A percentile compares a stretch with the other conserved stretches of the same genome.
Evolutionary conservation across 768 basidiomycete species (phyloP).

Genomic region (Hericium coralloides): DNA sequence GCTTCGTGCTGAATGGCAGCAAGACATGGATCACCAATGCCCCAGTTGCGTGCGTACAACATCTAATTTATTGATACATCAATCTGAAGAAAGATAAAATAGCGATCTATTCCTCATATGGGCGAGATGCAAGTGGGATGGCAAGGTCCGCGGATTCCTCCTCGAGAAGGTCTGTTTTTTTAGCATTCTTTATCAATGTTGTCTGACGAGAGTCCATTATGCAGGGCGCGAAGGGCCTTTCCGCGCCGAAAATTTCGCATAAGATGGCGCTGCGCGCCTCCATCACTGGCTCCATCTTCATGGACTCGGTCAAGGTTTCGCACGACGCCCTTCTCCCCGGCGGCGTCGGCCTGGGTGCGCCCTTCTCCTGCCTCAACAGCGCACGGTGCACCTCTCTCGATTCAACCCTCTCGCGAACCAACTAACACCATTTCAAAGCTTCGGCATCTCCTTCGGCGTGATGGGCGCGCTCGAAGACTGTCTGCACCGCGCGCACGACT

Average conservation of each 20-base stretch:
- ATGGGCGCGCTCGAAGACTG: conserved; percentile 97
- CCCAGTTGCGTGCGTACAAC: conserved; percentile 58
- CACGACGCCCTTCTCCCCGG: conserved; percentile 71
- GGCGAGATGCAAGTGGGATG: conserved; percentile 94
- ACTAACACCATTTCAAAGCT: conserved; percentile 29
- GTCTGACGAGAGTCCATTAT: not conserved
- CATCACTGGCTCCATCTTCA: conserved; percentile 79
- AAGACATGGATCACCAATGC: conserved; percentile 99
- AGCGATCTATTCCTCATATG: conserved; percentile 90
- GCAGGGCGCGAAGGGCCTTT: conserved; percentile 74
- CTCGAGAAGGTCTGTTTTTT: conserved; percentile 65
- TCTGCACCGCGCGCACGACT: conserved; percentile 62
- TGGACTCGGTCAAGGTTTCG: conserved; percentile 81
- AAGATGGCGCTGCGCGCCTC: conserved; percentile 88
- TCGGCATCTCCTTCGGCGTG: conserved; percentile 89
- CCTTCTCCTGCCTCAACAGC: conserved; percentile 90
- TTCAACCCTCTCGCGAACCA: not conserved
- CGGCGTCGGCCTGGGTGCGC: conserved; percentile 67
- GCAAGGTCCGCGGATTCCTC: conserved; percentile 82
- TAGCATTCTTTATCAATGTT: not conserved
- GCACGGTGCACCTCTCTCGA: conserved; percentile 42
- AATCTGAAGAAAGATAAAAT: not conserved
- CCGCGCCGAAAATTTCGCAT: conserved; percentile 84
- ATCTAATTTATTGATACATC: conserved; percentile 2
- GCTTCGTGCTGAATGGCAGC: conserved; percentile 79